These are phyloP conservation scores for Kwoniella newhampshirensis DNA, from an alignment of 768 basidiomycete genomes.

Conservation along the genomic window DNA sequence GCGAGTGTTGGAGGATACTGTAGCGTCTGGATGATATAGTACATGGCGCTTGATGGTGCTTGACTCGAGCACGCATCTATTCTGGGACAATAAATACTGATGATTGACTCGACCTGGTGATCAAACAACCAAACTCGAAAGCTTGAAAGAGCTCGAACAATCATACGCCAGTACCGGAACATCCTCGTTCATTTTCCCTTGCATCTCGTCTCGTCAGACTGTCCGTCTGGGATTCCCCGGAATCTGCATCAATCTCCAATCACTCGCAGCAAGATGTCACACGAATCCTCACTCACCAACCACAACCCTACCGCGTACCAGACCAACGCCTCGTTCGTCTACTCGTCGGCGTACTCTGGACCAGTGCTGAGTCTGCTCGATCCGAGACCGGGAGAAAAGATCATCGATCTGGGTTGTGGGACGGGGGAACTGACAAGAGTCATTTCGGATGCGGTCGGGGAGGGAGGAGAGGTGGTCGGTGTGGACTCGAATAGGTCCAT, in stretches of 20 bases:
- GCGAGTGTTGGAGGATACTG: no score
- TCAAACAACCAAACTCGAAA: no score
- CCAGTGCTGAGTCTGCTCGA: slow-evolving; percentile 64
- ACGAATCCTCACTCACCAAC: slow-evolving; percentile 33
- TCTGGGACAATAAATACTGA: no score
- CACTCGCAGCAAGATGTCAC: slow-evolving; percentile 5
- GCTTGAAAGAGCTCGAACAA: no score
- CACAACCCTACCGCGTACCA: slow-evolving; percentile 61
- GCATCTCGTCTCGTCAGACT: no score
- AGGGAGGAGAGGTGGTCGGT: slow-evolving; percentile 60
- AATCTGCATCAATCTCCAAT: no score
- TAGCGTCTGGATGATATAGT: neutral
- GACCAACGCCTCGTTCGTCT: slow-evolving; percentile 69
- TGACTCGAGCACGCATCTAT: no score
- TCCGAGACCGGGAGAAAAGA: slow-evolving; percentile 66
- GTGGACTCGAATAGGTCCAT: slow-evolving; percentile 71
- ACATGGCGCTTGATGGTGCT: neutral
- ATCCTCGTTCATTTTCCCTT: no score
- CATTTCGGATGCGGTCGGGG: slow-evolving; percentile 61
- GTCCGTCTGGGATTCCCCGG: no score
- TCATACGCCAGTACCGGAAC: no score
- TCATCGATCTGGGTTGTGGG: slow-evolving; percentile 67
- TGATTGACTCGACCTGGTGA: no score
- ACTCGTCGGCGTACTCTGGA: slow-evolving; percentile 57
- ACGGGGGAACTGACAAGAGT: slow-evolving; percentile 72